Conservation (phyloP, 192 early-diverging fungal genomes). For the Radiomyces spectabilis region DNA sequence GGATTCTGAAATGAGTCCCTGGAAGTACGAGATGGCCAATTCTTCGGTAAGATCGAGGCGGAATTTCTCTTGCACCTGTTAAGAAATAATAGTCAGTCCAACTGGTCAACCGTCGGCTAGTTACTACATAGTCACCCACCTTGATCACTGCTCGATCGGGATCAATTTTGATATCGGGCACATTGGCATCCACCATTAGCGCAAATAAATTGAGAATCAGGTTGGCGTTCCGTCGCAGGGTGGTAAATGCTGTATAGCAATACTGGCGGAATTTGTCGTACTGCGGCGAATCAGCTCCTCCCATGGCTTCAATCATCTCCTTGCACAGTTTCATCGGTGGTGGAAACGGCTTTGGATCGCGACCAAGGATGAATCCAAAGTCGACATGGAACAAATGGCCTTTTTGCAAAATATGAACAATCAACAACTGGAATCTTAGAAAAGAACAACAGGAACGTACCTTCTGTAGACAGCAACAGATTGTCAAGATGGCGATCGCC, state of each 20-base stretch:
- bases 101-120: too few species aligned
- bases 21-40: conserved; percentile 92
- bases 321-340: conserved; percentile 99
- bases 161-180: conserved; percentile 96
- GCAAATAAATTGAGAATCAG: conserved; percentile 96
- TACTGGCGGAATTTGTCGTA: conserved; percentile 91
- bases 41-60: conserved; percentile 86
- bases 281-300: conserved; percentile 78
- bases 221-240: conserved; percentile 87
- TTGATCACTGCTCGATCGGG: conserved; percentile 96
- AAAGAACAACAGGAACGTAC: conserved; percentile 38
- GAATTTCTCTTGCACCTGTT: conserved; percentile 92
- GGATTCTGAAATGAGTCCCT: conserved; percentile 87
- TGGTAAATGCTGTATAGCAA: conserved; percentile 94
- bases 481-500: conserved; percentile 99
- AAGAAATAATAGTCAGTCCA: not conserved
- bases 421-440: not conserved
- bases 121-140: conserved; percentile 35
- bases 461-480: conserved; percentile 79
- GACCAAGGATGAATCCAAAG: conserved; percentile 96
- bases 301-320: conserved; percentile 99
- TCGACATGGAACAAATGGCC: conserved; percentile 95
- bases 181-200: conserved; percentile 95
- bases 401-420: conserved; percentile 19
- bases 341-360: conserved; percentile 99